Evolutionary conservation across 202 grass and related monocot genomes (phyloP).

Genomic region (Dendrocalamus latiflorus): DNA sequence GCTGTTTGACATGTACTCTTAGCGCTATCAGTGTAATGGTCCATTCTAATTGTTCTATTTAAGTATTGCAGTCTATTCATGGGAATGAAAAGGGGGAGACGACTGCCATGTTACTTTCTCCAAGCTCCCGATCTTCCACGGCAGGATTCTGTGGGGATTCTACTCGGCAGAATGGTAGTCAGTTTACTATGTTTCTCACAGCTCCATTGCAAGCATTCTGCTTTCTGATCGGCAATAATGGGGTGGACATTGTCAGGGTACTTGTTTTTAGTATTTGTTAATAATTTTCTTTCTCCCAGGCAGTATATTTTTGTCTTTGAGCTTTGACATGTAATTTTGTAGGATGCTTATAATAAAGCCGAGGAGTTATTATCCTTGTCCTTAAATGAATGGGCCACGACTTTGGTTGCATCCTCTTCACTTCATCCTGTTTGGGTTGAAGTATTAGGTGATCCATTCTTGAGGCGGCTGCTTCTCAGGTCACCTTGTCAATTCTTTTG

Average conservation of each 20-base stretch:
- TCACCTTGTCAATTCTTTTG: conserved; percentile 16
- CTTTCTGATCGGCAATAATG: conserved; percentile 58
- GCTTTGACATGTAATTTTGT: conserved; percentile 16
- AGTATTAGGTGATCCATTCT: conserved; percentile 78
- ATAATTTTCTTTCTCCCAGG: conserved; percentile 4
- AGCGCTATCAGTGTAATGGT: neutral
- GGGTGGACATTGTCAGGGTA: conserved; percentile 59
- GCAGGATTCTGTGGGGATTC: conserved; percentile 45
- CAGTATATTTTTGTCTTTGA: conserved; percentile 17
- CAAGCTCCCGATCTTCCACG: conserved; percentile 49
- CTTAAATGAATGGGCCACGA: conserved; percentile 59
- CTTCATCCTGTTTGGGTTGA: conserved; percentile 91
- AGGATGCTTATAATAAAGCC: conserved; percentile 75
- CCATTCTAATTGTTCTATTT: conserved; percentile 7
- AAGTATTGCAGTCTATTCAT: conserved; percentile 53
- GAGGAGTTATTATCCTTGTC: conserved; percentile 66
- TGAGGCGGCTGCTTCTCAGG: conserved; percentile 85
- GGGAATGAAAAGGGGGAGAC: conserved; percentile 82
- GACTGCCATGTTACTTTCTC: conserved; percentile 77
- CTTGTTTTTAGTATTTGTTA: conserved; percentile 2
- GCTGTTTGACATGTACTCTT: neutral
- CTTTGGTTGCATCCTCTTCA: conserved; percentile 54
- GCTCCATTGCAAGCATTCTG: conserved; percentile 96
- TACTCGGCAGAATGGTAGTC: conserved; percentile 56
- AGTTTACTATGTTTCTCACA: conserved; percentile 95